A percentile compares a stretch with the other conserved stretches of the same genome.
Evolutionary conservation across 768 basidiomycete species (phyloP).

Genomic region (Hydnomerulius pinastri): DNA sequence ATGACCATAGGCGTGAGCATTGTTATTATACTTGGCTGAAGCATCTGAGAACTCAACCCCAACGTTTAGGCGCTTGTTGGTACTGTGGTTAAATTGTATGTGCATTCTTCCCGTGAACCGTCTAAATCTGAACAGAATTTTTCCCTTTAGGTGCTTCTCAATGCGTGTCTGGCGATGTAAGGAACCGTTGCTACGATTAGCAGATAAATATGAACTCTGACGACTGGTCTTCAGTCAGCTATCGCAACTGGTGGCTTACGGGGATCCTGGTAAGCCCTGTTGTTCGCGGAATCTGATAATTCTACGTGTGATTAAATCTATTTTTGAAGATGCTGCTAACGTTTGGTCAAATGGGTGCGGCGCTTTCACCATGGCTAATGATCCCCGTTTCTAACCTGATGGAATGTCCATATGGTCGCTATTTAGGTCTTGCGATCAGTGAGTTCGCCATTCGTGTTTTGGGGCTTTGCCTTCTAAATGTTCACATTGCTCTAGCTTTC

Average conservation of each 20-base stretch:
- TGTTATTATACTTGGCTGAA: slow-evolving; percentile 1
- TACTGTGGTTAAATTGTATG: slow-evolving; percentile 57
- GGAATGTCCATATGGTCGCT: slow-evolving; percentile 2
- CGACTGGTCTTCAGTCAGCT: slow-evolving; percentile 47
- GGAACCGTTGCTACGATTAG: slow-evolving; percentile 14
- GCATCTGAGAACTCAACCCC: not conserved
- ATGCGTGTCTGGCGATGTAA: slow-evolving; percentile 66
- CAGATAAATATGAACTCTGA: not conserved
- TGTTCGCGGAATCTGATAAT: not conserved
- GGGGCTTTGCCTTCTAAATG: not conserved
- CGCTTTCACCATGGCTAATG: not conserved
- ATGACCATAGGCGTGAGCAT: slow-evolving; percentile 38
- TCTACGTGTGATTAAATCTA: not conserved
- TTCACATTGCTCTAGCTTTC: slow-evolving; percentile 36
- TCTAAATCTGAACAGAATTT: not conserved
- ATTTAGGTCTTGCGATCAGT: slow-evolving; percentile 43
- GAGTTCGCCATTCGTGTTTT: slow-evolving; percentile 11
- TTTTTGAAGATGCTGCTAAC: slow-evolving; percentile 44
- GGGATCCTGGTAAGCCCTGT: slow-evolving; percentile 43
- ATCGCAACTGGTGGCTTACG: slow-evolving; percentile 49
- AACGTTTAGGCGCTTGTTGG: slow-evolving; percentile 50
- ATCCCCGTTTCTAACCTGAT: not conserved
- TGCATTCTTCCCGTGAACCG: not conserved
- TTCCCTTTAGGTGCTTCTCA: slow-evolving; percentile 46
- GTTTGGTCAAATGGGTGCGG: slow-evolving; percentile 52